These are phyloP conservation scores for Candida bentonensis DNA, from an alignment of 805 yeast species.

Conservation along the genomic window DNA sequence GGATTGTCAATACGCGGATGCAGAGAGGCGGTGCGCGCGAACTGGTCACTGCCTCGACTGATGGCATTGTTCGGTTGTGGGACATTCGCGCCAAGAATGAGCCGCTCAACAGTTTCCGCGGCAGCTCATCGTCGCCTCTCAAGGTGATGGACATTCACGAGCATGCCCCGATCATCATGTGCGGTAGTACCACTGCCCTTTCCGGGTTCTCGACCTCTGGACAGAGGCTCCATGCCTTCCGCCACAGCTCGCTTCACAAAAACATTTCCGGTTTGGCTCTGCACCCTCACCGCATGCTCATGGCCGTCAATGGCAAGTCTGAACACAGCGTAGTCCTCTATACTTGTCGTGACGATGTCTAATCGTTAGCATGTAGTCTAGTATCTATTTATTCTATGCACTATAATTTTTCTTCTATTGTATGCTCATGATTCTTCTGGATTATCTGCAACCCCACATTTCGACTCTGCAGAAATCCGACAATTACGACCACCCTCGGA, in stretches of 20 bases:
- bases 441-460: no score
- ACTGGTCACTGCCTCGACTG: conserved; percentile 61
- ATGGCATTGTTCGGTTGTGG: conserved; percentile 80
- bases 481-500: no score
- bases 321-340: conserved; percentile 4
- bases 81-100: conserved; percentile 59
- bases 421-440: no score
- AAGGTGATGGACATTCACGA: conserved; percentile 68
- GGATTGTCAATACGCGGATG: conserved; percentile 75
- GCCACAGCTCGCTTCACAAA: conserved; percentile 20
- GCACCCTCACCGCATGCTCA: conserved; percentile 91
- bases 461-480: no score
- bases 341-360: not conserved
- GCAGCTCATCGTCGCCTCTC: conserved; percentile 42
- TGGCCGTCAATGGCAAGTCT: conserved; percentile 52
- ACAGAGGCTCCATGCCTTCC: conserved; percentile 61
- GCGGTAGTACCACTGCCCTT: conserved; percentile 56
- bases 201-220: conserved; percentile 66
- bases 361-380: no score
- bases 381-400: no score
- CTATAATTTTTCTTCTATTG: no score
- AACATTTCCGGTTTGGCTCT: conserved; percentile 49
- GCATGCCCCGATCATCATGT: conserved; percentile 73
- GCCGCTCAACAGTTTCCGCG: not conserved
- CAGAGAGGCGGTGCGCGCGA: conserved; percentile 95